phyloP scores from a whole-genome alignment of 2,329 filamentous ascomycete genomes.

The Niveomyces coronatus region DNA sequence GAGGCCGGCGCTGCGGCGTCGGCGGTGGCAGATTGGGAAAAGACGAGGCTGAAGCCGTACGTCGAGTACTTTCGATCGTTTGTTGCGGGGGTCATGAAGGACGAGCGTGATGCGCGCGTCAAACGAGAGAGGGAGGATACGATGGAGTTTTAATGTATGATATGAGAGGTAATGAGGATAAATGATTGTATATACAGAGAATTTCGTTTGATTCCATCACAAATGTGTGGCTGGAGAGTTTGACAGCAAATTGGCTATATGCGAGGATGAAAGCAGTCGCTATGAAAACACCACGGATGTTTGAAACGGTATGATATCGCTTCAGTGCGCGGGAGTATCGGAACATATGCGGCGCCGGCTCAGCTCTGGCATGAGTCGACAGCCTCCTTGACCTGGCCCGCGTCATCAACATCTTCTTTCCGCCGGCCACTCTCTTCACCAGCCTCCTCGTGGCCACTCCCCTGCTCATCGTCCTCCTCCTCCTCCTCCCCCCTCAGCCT shows the following conservation, averaged over 20 bases:
- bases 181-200: slow-evolving; percentile 12
- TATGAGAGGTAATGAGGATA: neutral
- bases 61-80: slow-evolving; percentile 82
- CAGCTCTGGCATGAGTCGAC: no score
- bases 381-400: no score
- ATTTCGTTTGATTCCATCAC: no score
- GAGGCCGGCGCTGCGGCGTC: slow-evolving; percentile 14
- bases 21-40: slow-evolving; percentile 76
- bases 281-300: no score
- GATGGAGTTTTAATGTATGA: slow-evolving; percentile 39
- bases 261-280: no score
- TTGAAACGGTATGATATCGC: no score
- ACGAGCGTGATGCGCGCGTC: slow-evolving; percentile 48
- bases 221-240: no score
- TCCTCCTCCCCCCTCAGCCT: slow-evolving; percentile 41
- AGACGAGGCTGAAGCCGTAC: slow-evolving; percentile 89
- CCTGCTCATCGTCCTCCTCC: slow-evolving; percentile 13
- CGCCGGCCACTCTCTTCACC: slow-evolving; percentile 14
- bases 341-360: no score
- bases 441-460: slow-evolving; percentile 14
- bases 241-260: no score
- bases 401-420: no score
- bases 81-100: slow-evolving; percentile 68
- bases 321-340: no score
- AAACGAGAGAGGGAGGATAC: slow-evolving; percentile 44